phyloP scores from a whole-genome alignment of 2,329 filamentous ascomycete genomes.

The Fusarium goolgardi region DNA sequence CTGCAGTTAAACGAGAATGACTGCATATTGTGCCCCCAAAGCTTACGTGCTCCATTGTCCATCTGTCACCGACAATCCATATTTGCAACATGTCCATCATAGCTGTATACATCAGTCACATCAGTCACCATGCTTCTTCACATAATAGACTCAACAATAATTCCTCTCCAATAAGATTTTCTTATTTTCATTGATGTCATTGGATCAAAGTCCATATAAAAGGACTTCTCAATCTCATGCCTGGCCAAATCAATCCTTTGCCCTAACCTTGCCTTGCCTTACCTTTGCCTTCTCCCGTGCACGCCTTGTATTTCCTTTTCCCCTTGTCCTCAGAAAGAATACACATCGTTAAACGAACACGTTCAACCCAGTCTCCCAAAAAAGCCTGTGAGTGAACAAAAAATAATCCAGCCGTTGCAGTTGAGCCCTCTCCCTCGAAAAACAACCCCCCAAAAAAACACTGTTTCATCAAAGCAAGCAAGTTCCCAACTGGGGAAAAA shows the following conservation, averaged over 20 bases:
- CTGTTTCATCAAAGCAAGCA: constrained; percentile 44
- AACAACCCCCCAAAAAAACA: constrained; percentile 44
- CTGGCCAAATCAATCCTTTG: constrained; percentile 36
- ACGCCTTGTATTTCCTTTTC: constrained; percentile 18
- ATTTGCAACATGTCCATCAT: neutral
- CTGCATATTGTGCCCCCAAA: constrained; percentile 22
- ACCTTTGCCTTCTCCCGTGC: constrained; percentile 31
- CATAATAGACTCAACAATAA: neutral
- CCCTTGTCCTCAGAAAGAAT: constrained; percentile 42
- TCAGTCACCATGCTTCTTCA: neutral
- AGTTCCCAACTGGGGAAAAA: constrained; percentile 33
- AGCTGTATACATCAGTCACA: neutral
- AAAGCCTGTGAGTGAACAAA: constrained; percentile 30
- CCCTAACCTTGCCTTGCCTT: constrained; percentile 32
- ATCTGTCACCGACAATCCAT: neutral
- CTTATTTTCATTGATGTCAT: constrained; percentile 43
- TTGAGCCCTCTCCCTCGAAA: constrained; percentile 44
- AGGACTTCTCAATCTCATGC: constrained; percentile 44
- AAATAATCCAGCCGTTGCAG: constrained; percentile 44
- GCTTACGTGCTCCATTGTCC: constrained; percentile 1
- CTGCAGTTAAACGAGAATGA: neutral
- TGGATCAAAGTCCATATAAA: constrained; percentile 43
- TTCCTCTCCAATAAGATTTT: constrained; percentile 38
- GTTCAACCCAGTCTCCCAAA: constrained; percentile 41
- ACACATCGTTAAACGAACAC: constrained; percentile 46